Evolutionary conservation across 371 early-diverging fungal species (phyloP).

Genomic region (Thermomucor indicae-seudaticae): DNA sequence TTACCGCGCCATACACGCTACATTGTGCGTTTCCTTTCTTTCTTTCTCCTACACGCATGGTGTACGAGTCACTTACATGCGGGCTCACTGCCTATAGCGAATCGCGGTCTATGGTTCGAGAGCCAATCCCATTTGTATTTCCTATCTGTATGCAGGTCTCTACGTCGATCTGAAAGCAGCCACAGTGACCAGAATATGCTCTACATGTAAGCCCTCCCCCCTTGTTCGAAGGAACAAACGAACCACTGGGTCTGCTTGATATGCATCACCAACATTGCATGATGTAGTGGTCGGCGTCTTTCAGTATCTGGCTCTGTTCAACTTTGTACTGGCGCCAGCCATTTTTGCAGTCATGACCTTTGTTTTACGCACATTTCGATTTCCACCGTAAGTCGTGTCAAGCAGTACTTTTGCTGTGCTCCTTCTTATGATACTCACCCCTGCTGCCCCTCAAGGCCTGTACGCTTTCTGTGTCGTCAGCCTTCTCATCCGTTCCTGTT

Average conservation of each 20-base stretch:
- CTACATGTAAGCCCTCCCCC: conserved; percentile 9
- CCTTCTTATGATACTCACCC: background rate
- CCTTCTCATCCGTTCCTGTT: conserved; percentile 36
- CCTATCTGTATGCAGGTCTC: conserved; percentile 41
- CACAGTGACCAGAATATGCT: conserved; percentile 22
- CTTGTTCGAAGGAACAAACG: too few relatives aligned
- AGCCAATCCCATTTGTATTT: conserved; percentile 40
- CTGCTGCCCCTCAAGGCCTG: conserved; percentile 19
- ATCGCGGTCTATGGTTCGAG: conserved; percentile 38
- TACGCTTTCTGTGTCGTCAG: conserved; percentile 41
- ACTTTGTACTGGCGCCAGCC: conserved; percentile 31
- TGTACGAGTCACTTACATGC: too few relatives aligned
- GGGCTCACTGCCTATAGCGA: conserved; percentile 14
- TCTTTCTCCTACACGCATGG: background rate
- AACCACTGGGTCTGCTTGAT: too few relatives aligned
- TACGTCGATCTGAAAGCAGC: conserved; percentile 29
- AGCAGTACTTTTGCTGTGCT: background rate
- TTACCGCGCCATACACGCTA: conserved; percentile 31
- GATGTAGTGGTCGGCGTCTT: conserved; percentile 13
- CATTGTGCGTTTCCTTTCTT: conserved; percentile 19
- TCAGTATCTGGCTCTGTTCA: conserved; percentile 36
- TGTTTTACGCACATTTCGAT: conserved; percentile 16
- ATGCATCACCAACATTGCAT: too few relatives aligned
- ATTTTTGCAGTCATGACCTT: conserved; percentile 30
- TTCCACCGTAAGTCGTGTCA: conserved; percentile 31